Conservation (phyloP, 192 early-diverging fungal genomes). For the Coemansia sp. region DNA sequence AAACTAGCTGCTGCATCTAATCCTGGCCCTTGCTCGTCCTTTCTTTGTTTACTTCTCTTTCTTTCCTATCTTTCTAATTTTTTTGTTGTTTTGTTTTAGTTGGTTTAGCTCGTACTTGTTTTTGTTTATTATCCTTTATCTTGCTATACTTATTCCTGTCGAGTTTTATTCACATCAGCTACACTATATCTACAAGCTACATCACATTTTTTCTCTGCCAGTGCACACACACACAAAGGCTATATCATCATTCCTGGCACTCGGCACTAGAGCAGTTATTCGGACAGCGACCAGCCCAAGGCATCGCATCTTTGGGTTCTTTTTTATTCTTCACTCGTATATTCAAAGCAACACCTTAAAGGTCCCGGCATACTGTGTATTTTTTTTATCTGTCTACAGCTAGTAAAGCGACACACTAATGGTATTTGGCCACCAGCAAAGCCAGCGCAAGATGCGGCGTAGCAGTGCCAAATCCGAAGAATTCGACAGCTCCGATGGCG, state of each 20-base stretch:
- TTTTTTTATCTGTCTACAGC: neutral
- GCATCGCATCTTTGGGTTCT: neutral
- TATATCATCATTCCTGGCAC: neutral
- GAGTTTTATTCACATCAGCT: neutral
- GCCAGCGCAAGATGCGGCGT: slow-evolving; percentile 35
- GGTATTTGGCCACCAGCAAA: slow-evolving; percentile 37
- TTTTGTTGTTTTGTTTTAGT: neutral
- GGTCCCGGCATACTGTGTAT: neutral
- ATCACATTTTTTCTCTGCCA: neutral
- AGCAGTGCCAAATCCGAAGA: slow-evolving; percentile 37
- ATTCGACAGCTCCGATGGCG: slow-evolving; percentile 48
- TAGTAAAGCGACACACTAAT: slow-evolving; percentile 10
- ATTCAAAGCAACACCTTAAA: neutral
- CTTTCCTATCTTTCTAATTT: neutral
- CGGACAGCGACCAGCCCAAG: neutral
- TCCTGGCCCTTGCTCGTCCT: neutral
- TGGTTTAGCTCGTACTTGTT: neutral
- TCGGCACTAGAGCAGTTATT: neutral
- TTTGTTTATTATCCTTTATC: neutral
- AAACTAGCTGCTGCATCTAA: neutral
- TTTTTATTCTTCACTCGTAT: neutral
- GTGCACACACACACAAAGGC: neutral
- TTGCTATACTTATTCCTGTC: slow-evolving; percentile 1
- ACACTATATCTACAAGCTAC: neutral
- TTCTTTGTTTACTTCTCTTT: neutral